Conservation (phyloP, 371 early-diverging fungal species). For the Saksenaea vasiformis region DNA sequence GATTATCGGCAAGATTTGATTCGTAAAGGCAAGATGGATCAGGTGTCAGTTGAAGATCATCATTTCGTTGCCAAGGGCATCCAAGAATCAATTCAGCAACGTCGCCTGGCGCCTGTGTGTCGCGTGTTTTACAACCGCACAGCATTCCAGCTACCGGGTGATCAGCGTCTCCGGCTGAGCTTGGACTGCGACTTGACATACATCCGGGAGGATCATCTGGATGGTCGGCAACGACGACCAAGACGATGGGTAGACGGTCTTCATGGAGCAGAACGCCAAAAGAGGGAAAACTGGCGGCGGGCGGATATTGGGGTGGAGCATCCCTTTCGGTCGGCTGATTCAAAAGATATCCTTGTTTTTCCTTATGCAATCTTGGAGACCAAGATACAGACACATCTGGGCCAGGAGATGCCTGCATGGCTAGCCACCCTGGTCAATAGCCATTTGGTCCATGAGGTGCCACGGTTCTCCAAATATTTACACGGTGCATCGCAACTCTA, state of each 20-base stretch:
- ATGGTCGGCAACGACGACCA: conserved; percentile 27
- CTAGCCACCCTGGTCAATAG: conserved; percentile 82
- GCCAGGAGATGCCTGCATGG: conserved; percentile 93
- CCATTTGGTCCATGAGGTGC: conserved; percentile 94
- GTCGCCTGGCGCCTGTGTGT: conserved; percentile 80
- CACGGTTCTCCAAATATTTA: conserved; percentile 98
- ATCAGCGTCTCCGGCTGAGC: conserved; percentile 94
- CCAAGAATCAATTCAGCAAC: conserved; percentile 71
- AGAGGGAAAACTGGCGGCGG: conserved; percentile 89
- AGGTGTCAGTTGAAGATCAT: conserved; percentile 68
- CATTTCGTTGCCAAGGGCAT: conserved; percentile 80
- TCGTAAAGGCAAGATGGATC: conserved; percentile 65
- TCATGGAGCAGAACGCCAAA: conserved; percentile 53
- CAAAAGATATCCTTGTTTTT: conserved; percentile 85
- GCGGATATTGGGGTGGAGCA: conserved; percentile 87
- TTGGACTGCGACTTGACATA: conserved; percentile 97
- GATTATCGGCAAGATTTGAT: conserved; percentile 74
- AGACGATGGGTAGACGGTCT: conserved; percentile 61
- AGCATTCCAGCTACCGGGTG: conserved; percentile 99
- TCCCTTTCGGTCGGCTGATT: conserved; percentile 85
- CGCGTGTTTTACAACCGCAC: conserved; percentile 98
- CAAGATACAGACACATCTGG: conserved; percentile 92
- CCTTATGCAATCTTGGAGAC: conserved; percentile 98
- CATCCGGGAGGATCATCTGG: conserved; percentile 94
- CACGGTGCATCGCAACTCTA: conserved; percentile 95